A percentile compares a stretch with the other conserved stretches of the same genome.
These are phyloP conservation scores for Colletotrichum tanaceti DNA, from an alignment of 2,329 filamentous ascomycete genomes.

Conservation along the genomic window DNA sequence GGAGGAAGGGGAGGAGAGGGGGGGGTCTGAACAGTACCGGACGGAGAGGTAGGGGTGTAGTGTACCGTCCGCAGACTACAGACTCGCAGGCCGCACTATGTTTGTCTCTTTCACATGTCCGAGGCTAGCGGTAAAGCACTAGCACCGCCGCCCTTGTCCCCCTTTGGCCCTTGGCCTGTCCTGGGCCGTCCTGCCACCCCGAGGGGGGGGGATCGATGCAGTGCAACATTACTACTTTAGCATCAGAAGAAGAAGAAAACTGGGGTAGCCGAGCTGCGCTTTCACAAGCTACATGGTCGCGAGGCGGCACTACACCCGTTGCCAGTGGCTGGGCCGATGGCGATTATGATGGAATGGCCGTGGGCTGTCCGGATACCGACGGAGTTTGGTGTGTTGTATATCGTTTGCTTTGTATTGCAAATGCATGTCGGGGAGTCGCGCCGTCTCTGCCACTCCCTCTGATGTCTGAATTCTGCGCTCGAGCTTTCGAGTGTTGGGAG, in stretches of 20 bases:
- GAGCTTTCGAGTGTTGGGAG: constrained; percentile 15
- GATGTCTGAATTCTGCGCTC: constrained; percentile 17
- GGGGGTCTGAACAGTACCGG: constrained; percentile 34
- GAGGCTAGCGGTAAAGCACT: constrained; percentile 34
- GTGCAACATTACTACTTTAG: constrained; percentile 28
- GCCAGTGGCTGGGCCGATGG: constrained; percentile 30
- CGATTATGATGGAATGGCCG: constrained; percentile 22
- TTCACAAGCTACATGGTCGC: constrained; percentile 34
- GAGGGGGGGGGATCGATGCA: constrained; percentile 35
- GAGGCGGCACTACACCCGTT: constrained; percentile 15
- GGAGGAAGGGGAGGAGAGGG: neutral
- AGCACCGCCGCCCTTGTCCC: constrained; percentile 29
- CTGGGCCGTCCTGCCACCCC: constrained; percentile 20
- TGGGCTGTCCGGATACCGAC: neutral
- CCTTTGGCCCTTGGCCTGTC: constrained; percentile 28
- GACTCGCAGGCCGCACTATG: constrained; percentile 15
- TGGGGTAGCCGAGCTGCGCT: constrained; percentile 38
- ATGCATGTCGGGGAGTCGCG: constrained; percentile 11
- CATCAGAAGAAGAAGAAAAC: constrained; percentile 15
- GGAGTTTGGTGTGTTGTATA: neutral
- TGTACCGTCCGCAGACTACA: neutral
- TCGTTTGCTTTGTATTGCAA: constrained; percentile 14
- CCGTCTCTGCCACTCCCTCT: constrained; percentile 5
- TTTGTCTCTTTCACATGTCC: constrained; percentile 38
- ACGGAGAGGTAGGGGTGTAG: constrained; percentile 11